Evolutionary conservation across 148 eudicot species (phyloP).

Genomic region (Vaccinium myrtillus): DNA sequence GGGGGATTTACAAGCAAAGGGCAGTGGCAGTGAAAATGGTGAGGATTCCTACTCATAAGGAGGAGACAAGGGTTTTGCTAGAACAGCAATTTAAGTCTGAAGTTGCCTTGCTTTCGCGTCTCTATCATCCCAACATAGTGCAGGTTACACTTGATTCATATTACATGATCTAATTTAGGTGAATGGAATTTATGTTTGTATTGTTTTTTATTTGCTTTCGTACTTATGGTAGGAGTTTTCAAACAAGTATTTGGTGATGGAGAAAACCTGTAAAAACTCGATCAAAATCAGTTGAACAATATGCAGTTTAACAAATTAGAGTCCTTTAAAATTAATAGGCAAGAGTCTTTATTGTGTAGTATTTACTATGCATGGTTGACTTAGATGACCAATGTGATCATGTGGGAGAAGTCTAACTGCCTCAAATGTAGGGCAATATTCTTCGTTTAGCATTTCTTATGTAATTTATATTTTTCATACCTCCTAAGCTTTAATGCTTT

Average conservation of each 20-base stretch:
- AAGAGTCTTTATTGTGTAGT: neutral
- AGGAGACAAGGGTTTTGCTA: slow-evolving; percentile 70
- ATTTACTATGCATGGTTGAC: neutral
- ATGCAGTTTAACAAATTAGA: neutral
- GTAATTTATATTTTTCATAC: neutral
- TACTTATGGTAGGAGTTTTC: neutral
- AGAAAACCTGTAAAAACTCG: neutral
- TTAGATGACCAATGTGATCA: neutral
- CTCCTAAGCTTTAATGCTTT: neutral
- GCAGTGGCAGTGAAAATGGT: slow-evolving; percentile 99
- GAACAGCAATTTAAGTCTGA: slow-evolving; percentile 87
- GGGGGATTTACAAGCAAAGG: slow-evolving; percentile 95
- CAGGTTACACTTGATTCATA: slow-evolving; percentile 53
- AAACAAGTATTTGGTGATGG: neutral
- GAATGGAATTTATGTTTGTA: neutral
- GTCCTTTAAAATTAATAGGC: neutral
- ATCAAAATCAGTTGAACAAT: neutral
- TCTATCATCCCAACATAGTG: slow-evolving; percentile 88
- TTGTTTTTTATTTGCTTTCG: neutral
- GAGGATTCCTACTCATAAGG: slow-evolving; percentile 84
- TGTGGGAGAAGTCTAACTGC: neutral
- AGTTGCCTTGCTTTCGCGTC: slow-evolving; percentile 87
- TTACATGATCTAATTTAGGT: neutral
- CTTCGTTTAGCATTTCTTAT: neutral
- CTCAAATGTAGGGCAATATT: neutral